phyloP scores from a whole-genome alignment of 768 basidiomycete species.

The Mycena haematopus region DNA sequence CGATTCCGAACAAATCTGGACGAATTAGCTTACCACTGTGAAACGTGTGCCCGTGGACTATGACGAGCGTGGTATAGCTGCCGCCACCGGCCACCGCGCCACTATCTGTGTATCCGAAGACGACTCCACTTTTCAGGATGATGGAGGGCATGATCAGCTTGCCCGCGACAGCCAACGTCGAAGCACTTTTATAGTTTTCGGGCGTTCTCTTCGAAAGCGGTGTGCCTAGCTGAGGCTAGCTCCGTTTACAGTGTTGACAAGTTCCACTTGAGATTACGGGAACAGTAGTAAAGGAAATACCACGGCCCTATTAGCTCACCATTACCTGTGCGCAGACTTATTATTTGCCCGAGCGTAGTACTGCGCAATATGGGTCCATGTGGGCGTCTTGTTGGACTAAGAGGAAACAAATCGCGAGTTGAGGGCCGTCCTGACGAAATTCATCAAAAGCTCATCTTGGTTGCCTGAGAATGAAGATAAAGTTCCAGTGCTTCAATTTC shows the following conservation, averaged over 20 bases:
- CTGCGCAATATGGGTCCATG: neutral
- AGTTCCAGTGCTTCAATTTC: neutral
- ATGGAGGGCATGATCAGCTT: slow-evolving; percentile 20
- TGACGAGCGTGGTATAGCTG: slow-evolving; percentile 32
- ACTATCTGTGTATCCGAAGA: slow-evolving; percentile 39
- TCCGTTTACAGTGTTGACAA: neutral
- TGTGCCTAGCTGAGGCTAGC: neutral
- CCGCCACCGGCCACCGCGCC: slow-evolving; percentile 27
- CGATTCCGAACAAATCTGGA: neutral
- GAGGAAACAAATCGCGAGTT: neutral
- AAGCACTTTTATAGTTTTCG: neutral
- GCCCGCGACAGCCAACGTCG: neutral
- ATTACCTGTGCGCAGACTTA: neutral
- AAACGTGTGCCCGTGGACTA: slow-evolving; percentile 41
- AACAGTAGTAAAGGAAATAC: neutral
- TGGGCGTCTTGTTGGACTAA: neutral
- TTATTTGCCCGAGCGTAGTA: neutral
- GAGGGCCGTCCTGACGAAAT: too few relatives aligned
- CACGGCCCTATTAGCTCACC: neutral
- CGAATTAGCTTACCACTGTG: slow-evolving; percentile 35
- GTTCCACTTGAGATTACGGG: too few relatives aligned
- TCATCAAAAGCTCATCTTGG: too few relatives aligned
- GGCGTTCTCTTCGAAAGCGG: neutral
- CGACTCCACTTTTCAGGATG: slow-evolving; percentile 25
- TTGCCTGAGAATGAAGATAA: neutral